Conservation (phyloP, 1,284 basidiomycete species). For the Wolfiporia cocos region DNA sequence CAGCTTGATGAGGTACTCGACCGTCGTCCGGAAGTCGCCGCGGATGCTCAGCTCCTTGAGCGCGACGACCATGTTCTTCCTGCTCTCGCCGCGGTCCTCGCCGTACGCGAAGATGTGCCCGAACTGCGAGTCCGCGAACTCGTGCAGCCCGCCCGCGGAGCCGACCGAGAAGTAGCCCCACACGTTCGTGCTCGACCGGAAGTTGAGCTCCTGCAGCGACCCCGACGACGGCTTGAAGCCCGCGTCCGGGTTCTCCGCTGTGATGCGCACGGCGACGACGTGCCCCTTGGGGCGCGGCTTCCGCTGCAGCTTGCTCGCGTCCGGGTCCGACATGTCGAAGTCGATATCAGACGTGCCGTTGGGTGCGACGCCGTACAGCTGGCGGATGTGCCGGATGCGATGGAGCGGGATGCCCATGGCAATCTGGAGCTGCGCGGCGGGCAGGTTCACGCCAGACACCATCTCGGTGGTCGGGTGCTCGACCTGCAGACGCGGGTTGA, state of each 20-base stretch:
- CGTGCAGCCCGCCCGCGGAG: constrained; percentile 93
- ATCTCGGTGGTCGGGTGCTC: constrained; percentile 99
- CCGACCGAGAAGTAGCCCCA: constrained; percentile 99
- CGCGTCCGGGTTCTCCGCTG: constrained; percentile 98
- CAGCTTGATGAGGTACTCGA: constrained; percentile 98
- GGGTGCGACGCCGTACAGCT: constrained; percentile 91
- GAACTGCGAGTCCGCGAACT: constrained; percentile 98
- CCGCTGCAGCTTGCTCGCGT: constrained; percentile 83
- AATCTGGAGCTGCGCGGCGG: constrained; percentile 94
- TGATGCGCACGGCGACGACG: constrained; percentile 98
- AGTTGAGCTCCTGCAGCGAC: constrained; percentile 96
- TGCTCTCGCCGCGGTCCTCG: constrained; percentile 89
- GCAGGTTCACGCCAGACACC: constrained; percentile 98
- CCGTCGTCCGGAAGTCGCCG: constrained; percentile 98
- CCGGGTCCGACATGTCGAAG: constrained; percentile 91
- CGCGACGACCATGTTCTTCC: constrained; percentile 99
- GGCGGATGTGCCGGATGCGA: constrained; percentile 94
- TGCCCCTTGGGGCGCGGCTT: constrained; percentile 98
- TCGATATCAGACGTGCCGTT: constrained; percentile 89
- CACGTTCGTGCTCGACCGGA: constrained; percentile 97
- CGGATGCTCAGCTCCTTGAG: constrained; percentile 98
- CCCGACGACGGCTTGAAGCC: constrained; percentile 99
- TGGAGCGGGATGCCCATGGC: constrained; percentile 99
- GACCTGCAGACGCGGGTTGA: constrained; percentile 99
- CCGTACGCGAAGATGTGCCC: constrained; percentile 99